Conservation (phyloP, 352 stramenopile species). For the Thalassiosira livingstoniorum region DNA sequence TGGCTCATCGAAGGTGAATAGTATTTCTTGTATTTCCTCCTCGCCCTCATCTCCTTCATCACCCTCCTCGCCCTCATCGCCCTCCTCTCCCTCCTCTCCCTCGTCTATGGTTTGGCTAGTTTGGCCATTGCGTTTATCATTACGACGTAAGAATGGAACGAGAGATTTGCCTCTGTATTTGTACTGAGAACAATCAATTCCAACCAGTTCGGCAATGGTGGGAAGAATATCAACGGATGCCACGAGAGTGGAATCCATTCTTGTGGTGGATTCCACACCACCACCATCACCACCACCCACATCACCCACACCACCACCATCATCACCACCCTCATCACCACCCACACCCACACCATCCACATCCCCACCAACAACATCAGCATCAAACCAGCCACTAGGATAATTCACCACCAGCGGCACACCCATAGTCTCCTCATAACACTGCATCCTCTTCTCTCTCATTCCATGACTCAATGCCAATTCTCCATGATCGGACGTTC, state of each 20-base stretch:
- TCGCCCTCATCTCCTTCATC: constrained; percentile 1
- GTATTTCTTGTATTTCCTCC: constrained; percentile 35
- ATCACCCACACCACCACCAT: not conserved
- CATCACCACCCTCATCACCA: not conserved
- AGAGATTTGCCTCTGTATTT: constrained; percentile 45
- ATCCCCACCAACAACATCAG: constrained; percentile 1
- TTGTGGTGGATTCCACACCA: constrained; percentile 18
- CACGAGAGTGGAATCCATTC: constrained; percentile 32
- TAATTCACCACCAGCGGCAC: constrained; percentile 65
- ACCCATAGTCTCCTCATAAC: constrained; percentile 60
- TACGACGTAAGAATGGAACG: constrained; percentile 29
- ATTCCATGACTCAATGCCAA: constrained; percentile 55
- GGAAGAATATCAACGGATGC: constrained; percentile 49
- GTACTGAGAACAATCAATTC: constrained; percentile 36
- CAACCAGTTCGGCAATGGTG: constrained; percentile 45
- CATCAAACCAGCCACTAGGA: constrained; percentile 50
- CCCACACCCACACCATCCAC: not conserved
- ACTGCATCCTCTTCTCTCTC: constrained; percentile 69
- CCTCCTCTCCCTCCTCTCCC: not conserved
- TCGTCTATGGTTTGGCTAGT: not conserved
- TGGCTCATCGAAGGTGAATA: constrained; percentile 68
- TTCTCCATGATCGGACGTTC: constrained; percentile 69
- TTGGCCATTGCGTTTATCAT: not conserved
- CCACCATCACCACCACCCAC: not conserved
- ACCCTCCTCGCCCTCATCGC: not conserved